Evolutionary conservation across 176 grass and related monocot genomes (phyloP), one percentile per base, ranked within the genome.

Genomic region (Juncus effusus): DNA sequence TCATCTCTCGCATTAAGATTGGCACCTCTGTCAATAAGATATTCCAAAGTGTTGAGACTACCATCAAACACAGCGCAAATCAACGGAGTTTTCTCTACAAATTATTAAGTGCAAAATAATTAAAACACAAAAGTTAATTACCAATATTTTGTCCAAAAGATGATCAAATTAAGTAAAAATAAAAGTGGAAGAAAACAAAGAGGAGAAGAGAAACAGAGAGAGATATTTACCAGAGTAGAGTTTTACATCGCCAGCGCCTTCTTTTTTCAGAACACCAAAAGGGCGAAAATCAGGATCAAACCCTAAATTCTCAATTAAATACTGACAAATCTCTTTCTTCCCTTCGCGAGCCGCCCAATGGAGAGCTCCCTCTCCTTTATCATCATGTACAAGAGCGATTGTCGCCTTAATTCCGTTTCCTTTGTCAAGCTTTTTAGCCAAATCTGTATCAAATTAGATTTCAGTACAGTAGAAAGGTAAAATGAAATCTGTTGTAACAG

Each of bases 271-370:
- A 47, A 47, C 44, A 47, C 6, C 44, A 47, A 9, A 5, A 57
- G 54, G 14, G n/a, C 11, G 14, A 57, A 64, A 42, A 64, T 64
- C 14, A 13, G 37, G 10, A 42, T 42, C 62, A 64, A 64, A 64
- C 8, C 62, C 62, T 15, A 64, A 15, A 42, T 47, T 41, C 10
- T 64, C 62, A 64, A 64, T 64, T 3, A 64, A 64, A n/a, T 64
- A 45, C 37, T 42, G 62, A 14, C 62, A 64, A 13, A 45, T 42
- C 8, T 64, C 38, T 14, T 6, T 19, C 7, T 38, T 64, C 37
- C 62, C 62, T 2, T 64, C 5, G 5, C 35, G 37, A 44, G 62
- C 62, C 6, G 62, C 62, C 38, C 0, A 47, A 64, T 64, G 62
- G 13, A 57, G 15, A 64, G 62, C 39, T 15, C 62, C 54, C 13